Conservation (phyloP, 352 stramenopile species). For the Saprolegnia parasitica region DNA sequence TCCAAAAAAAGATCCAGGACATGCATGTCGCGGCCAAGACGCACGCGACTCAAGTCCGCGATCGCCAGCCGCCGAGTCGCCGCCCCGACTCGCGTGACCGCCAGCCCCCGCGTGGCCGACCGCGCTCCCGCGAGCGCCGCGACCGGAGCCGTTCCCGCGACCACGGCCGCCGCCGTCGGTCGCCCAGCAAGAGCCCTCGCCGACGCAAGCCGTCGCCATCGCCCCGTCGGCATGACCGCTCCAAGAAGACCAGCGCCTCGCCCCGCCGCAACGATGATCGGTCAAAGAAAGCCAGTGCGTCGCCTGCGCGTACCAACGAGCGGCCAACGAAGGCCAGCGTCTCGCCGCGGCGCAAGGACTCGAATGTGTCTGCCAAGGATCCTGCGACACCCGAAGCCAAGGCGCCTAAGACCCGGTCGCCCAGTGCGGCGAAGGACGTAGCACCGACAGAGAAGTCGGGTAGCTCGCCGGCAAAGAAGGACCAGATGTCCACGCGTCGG, state of each 20-base stretch:
- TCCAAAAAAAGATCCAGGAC: conserved; percentile 19
- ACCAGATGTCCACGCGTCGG: too few species aligned
- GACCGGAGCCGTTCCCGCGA: conserved; percentile 14
- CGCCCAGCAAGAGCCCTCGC: neutral
- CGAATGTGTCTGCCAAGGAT: too few species aligned
- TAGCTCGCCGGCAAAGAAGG: neutral
- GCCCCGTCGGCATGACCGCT: neutral
- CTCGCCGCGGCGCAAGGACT: too few species aligned
- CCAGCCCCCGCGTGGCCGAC: conserved; percentile 6
- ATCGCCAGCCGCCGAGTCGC: neutral
- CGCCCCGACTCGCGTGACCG: neutral
- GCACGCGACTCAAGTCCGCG: neutral
- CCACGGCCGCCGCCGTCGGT: neutral
- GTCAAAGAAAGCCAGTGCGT: too few species aligned
- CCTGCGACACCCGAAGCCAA: too few species aligned
- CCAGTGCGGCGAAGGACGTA: too few species aligned
- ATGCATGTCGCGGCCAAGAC: neutral
- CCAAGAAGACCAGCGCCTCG: neutral
- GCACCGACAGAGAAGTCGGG: neutral
- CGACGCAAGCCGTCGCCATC: neutral
- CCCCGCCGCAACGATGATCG: neutral
- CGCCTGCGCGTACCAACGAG: too few species aligned
- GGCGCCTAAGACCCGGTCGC: too few species aligned
- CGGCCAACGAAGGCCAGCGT: too few species aligned
- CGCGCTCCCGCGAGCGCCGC: neutral